phyloP scores from a whole-genome alignment of 2,329 filamentous ascomycete species.

The Exutisphaerella laricina region DNA sequence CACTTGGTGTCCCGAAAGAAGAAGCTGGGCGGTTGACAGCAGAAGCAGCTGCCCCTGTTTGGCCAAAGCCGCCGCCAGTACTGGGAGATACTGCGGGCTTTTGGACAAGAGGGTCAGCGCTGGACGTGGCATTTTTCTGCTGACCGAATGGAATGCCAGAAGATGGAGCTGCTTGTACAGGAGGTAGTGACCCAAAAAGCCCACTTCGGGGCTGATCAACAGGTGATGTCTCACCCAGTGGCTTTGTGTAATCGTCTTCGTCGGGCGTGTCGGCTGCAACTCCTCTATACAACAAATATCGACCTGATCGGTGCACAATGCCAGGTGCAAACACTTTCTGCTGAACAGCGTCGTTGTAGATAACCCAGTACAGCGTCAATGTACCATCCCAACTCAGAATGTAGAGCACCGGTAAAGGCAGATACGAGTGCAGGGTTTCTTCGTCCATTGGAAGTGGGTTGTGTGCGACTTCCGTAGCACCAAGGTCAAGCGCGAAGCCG shows the following conservation, averaged over 20 bases:
- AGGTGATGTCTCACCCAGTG: neutral
- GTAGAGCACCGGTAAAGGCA: conserved; percentile 76
- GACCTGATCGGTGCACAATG: conserved; percentile 7
- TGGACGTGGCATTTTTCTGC: too few relatives aligned
- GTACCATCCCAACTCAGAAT: conserved; percentile 84
- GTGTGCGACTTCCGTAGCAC: conserved; percentile 33
- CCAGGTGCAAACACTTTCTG: conserved; percentile 4
- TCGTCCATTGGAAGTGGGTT: conserved; percentile 40
- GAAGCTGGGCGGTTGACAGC: neutral
- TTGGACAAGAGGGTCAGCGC: too few relatives aligned
- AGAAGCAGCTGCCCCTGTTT: conserved; percentile 4
- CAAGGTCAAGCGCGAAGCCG: conserved; percentile 68
- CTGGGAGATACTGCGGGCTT: too few relatives aligned
- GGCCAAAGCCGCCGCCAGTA: too few relatives aligned
- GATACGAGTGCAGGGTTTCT: conserved; percentile 68
- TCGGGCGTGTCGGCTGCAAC: neutral
- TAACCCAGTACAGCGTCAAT: conserved; percentile 80
- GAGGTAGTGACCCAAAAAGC: too few relatives aligned
- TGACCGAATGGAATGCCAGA: conserved; percentile 15
- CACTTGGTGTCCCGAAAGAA: too few relatives aligned
- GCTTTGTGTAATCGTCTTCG: neutral
- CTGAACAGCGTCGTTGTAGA: conserved; percentile 53
- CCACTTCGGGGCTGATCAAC: neutral
- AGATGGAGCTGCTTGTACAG: conserved; percentile 9
- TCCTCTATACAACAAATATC: conserved; percentile 6